These are phyloP conservation scores for Pontederia paniculata DNA, from an alignment of 176 grass and related monocot genomes.

Conservation along the genomic window DNA sequence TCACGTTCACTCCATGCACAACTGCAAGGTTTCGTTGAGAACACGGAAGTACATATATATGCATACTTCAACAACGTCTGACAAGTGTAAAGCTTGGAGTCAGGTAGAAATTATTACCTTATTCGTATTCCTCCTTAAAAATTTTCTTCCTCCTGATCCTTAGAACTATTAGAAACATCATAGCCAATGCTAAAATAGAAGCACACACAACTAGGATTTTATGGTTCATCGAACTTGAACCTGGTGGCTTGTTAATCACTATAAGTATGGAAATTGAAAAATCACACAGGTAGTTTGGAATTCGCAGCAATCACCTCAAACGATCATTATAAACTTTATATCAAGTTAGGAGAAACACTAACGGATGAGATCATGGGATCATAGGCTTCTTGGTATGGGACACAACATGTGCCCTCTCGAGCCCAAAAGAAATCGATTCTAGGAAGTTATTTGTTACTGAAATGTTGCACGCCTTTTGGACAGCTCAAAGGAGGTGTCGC, in stretches of 20 bases:
- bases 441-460: constrained; percentile 29
- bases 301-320: background rate
- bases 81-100: too few species aligned
- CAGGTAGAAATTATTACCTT: background rate
- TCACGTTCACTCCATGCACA: too few species aligned
- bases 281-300: background rate
- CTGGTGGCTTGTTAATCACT: constrained; percentile 4
- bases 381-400: constrained; percentile 17
- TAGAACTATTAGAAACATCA: constrained; percentile 9
- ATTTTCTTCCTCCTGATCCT: constrained; percentile 12
- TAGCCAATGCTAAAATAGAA: constrained; percentile 3
- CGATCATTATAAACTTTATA: too few species aligned
- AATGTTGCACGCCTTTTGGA: constrained; percentile 5
- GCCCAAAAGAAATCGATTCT: constrained; percentile 30
- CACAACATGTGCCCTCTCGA: too few species aligned
- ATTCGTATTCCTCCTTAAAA: background rate
- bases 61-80: too few species aligned
- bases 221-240: constrained; percentile 5
- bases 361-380: constrained; percentile 23
- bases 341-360: constrained; percentile 17
- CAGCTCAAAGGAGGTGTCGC: constrained; percentile 7
- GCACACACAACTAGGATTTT: constrained; percentile 14
- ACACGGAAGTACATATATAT: too few species aligned
- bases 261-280: background rate
- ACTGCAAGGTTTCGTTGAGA: too few species aligned